Conservation (phyloP, 129 eudicot species). For the Flaveria linearis region DNA sequence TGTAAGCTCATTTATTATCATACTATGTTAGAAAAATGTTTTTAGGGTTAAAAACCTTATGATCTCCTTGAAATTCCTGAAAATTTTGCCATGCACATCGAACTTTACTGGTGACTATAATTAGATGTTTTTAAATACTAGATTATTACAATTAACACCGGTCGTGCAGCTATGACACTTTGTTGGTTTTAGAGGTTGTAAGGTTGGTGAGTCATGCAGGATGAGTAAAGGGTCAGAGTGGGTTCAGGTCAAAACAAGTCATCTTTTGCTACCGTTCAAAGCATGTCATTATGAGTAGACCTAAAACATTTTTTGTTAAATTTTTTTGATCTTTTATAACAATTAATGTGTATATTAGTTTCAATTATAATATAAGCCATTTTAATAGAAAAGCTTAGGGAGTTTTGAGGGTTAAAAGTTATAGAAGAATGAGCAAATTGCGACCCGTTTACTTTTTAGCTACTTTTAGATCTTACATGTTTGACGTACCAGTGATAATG, state of each 20-base stretch:
- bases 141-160: background rate
- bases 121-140: background rate
- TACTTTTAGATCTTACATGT: background rate
- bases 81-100: background rate
- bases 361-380: background rate
- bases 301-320: background rate
- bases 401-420: background rate
- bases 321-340: background rate
- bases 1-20: too few species aligned
- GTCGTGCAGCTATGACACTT: background rate
- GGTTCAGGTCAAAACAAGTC: background rate
- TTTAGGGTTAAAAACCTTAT: background rate
- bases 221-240: too few species aligned
- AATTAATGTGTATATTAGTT: background rate
- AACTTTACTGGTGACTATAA: background rate
- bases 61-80: background rate
- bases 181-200: background rate
- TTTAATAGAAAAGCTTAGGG: background rate
- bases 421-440: background rate
- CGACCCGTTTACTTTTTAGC: background rate
- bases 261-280: background rate
- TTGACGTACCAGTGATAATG: background rate
- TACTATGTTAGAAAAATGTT: background rate
- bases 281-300: background rate
- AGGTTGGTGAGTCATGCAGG: background rate